A percentile compares a stretch with the other conserved stretches of the same genome.
Conservation (phyloP, 441 rosid genomes). For the Corymbia citriodora region DNA sequence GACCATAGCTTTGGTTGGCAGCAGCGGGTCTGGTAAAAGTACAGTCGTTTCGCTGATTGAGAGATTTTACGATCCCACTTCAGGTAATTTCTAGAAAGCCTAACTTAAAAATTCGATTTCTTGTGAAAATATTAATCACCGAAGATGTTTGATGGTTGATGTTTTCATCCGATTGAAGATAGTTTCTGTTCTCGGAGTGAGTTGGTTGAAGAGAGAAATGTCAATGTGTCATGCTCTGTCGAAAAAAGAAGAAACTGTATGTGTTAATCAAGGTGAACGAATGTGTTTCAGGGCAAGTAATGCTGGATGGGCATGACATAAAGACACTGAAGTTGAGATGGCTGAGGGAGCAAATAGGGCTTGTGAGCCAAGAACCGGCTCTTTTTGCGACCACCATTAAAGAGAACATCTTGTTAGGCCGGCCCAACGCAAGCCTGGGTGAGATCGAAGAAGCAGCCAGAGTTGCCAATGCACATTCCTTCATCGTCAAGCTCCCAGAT, state of each 20-base stretch:
- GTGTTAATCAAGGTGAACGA: constrained; percentile 2
- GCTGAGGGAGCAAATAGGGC: constrained; percentile 97
- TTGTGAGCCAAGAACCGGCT: constrained; percentile 99
- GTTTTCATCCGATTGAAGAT: constrained; percentile 6
- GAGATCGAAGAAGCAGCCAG: constrained; percentile 98
- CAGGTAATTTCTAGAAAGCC: constrained; percentile 43
- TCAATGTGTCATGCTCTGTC: neutral
- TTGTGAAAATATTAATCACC: neutral
- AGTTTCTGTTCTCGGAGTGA: neutral
- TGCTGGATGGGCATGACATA: constrained; percentile 85
- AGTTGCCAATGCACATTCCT: constrained; percentile 99
- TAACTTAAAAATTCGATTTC: neutral
- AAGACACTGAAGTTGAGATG: constrained; percentile 77
- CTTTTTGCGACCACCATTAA: constrained; percentile 92
- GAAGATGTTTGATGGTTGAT: neutral
- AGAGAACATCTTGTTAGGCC: constrained; percentile 90
- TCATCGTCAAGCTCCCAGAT: constrained; percentile 88
- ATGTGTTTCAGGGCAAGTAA: constrained; percentile 63
- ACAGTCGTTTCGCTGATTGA: constrained; percentile 98
- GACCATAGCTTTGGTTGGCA: constrained; percentile 97
- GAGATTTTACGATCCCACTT: constrained; percentile 88
- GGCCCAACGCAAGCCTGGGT: constrained; percentile 74
- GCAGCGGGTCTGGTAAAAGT: constrained; percentile 99
- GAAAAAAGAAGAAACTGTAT: neutral
- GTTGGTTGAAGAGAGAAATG: neutral